A percentile compares a stretch with the other conserved stretches of the same genome.
Evolutionary conservation across 1,284 basidiomycete genomes (phyloP).

Genomic region (Ganoderma multipileum): DNA sequence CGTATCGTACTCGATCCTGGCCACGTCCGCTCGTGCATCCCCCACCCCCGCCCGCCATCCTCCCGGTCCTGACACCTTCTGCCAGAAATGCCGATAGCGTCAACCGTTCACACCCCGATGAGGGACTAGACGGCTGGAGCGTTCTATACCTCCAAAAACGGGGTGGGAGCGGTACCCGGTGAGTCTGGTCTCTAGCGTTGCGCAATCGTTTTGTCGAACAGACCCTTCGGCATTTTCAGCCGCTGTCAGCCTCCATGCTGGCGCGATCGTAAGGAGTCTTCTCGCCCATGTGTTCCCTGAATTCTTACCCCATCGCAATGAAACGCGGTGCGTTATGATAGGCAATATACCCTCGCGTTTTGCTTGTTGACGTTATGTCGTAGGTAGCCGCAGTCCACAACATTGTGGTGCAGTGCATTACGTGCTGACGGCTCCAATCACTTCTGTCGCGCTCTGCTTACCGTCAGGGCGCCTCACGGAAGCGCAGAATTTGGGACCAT

Average conservation of each 20-base stretch:
- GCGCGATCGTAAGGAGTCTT: neutral
- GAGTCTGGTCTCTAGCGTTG: neutral
- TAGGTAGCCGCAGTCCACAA: neutral
- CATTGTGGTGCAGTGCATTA: neutral
- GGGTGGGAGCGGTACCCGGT: neutral
- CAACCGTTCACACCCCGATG: neutral
- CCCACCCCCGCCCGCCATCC: neutral
- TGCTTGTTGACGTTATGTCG: neutral
- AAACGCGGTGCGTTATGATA: neutral
- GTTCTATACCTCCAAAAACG: neutral
- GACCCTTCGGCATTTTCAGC: neutral
- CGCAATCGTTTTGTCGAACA: neutral
- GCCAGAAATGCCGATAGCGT: neutral
- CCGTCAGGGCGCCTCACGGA: conserved; percentile 4
- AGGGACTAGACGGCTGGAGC: neutral
- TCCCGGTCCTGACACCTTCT: conserved; percentile 1
- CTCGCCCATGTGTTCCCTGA: neutral
- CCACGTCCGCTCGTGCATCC: neutral
- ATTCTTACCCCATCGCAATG: no score
- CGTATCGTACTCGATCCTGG: neutral
- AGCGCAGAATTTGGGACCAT: neutral
- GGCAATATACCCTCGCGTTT: neutral
- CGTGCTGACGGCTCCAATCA: neutral
- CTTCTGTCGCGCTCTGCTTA: neutral
- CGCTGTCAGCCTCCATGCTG: neutral